Evolutionary conservation across 345 rosid genomes (phyloP), one percentile per base, ranked within the genome.

Genomic region (Moricandia moricandioides): DNA sequence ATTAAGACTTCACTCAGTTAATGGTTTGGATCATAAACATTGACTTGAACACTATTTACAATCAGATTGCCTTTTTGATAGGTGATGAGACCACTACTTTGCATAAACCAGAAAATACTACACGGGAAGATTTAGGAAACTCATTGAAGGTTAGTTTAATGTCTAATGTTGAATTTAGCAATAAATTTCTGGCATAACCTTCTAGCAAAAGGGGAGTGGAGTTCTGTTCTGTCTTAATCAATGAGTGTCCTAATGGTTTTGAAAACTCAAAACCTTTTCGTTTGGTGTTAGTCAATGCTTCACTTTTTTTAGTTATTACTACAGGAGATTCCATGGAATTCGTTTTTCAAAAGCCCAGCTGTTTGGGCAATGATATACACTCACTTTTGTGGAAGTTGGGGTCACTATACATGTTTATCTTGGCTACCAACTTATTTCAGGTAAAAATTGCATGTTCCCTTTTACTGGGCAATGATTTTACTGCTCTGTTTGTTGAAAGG

Each of bases 361-460:
- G 89, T 91, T 64, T 85, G 95, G 98, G 97, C 98, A 33, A 93
- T 93, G 98, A 86, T 86, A 83, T 94, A 91, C 80, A 86, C 89
- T 54, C 97, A 94, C 80, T 94, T 94, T 80, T 94, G 98, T 71
- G 98, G 98, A 76, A 91, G 96, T 74, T 94, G 98, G 98, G 96
- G 97, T 65, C 96, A 94, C 71, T 91, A 86, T 67, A 86, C 93
- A 61, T 89, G 95, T 79, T 86, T 94, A 54, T 88, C 98, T 70
- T 94, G 98, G 98, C 92, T 94, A 73, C 98, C 97, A 26, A 86
- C 95, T 6, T 94, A 85, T 84, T 94, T 94, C 76, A 88, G 97
- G 98, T 91, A 88, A n/a, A n/a, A 10, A 71, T 24, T 68, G 31
- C 37, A 60, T 65, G 7, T 29, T 65, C 34, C 37, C 52, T 65